Evolutionary conservation across 441 rosid species (phyloP), one percentile per base, ranked within the genome.

Genomic region (Gossypium davidsonii): DNA sequence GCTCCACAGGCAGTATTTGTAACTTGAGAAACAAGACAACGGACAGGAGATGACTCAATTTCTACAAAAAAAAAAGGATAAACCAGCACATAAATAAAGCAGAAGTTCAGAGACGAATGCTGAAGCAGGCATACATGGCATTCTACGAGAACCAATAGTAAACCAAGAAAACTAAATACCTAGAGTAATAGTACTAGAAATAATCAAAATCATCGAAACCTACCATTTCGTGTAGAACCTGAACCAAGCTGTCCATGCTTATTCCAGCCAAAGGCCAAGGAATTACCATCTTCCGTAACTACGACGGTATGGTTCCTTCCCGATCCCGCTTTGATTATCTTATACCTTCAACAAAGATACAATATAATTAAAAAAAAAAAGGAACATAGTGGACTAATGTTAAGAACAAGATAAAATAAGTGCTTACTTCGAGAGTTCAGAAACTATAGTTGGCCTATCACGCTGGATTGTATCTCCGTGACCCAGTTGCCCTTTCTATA

Each of bases 241-340:
- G 86, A 85, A 67, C 99, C 99, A 78, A 95, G 87, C 81, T 95
- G 97, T 56, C 99, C 99, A 80, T 89, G 90, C 76, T 91, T 95
- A 76, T 95, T 95, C 97, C 97, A 95, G 62, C 99, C 99, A 79
- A 92, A 95, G 71, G 93, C 92, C 51, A 92, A 75, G 12, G 98
- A 92, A 62, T 74, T 79, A 15, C 99, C 97, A 42, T 91, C 89
- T 49, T 86, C 89, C 58, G 96, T 88, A 67, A 95, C 89, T 75
- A 91, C 94, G 12, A 93, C 91, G 0, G 96, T 90, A 77, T 95
- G 97, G 76, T 61, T 89, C 86, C 81, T 90, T 53, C 99, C 99
- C 8, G 86, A 84, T 76, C 85, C 89, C 3, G 96, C 99, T 81
- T 57, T 87, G 49, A 88, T 77, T 78, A 91, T 86, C 64, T 88